phyloP scores from a whole-genome alignment of 352 stramenopile species.

The Pythium volutum region DNA sequence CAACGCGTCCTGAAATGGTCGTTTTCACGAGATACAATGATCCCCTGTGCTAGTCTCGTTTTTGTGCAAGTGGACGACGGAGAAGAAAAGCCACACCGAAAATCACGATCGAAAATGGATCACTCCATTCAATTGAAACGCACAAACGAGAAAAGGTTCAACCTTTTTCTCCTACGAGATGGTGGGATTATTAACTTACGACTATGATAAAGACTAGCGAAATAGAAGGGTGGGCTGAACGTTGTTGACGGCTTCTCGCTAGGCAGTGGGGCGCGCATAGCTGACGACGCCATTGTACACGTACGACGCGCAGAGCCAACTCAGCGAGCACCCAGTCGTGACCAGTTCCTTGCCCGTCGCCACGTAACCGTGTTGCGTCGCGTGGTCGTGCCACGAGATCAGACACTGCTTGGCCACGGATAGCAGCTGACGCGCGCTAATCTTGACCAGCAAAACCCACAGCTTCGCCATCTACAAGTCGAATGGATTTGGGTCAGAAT shows the following conservation, averaged over 20 bases:
- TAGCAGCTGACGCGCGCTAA: constrained; percentile 62
- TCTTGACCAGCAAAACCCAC: constrained; percentile 75
- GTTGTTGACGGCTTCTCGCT: no score
- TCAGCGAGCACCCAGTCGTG: constrained; percentile 61
- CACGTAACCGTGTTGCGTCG: constrained; percentile 55
- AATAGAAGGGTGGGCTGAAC: no score
- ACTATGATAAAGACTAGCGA: neutral
- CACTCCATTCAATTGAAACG: no score
- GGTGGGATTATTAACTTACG: neutral
- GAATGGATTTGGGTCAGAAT: constrained; percentile 8
- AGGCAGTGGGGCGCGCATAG: constrained; percentile 28
- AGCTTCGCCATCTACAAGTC: constrained; percentile 66
- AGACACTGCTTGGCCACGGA: constrained; percentile 67
- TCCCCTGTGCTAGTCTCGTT: neutral
- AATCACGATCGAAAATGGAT: neutral
- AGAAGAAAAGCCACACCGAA: neutral
- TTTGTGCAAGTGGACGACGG: neutral
- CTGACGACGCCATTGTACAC: constrained; percentile 49
- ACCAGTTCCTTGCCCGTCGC: constrained; percentile 65
- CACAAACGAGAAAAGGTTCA: no score
- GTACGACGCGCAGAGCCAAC: constrained; percentile 57
- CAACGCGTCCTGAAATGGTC: neutral
- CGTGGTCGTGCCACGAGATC: constrained; percentile 71
- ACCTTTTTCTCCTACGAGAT: neutral
- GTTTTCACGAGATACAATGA: neutral